Evolutionary conservation across 768 basidiomycete species (phyloP), one percentile per base, ranked within the genome.

Genomic region (Xanthoconium stramineum): DNA sequence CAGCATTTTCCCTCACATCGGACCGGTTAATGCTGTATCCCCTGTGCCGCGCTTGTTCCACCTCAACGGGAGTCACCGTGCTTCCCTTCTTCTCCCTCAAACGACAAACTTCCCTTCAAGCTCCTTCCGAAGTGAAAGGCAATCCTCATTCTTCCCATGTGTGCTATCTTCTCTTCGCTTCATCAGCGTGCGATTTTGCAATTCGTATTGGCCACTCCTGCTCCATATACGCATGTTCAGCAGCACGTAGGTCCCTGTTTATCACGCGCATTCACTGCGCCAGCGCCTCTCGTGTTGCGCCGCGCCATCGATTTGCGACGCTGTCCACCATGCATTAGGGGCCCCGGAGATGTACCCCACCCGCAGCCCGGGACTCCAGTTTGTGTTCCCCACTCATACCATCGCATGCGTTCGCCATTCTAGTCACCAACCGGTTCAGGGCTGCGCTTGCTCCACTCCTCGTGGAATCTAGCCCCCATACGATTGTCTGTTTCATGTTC

Each of bases 41-140:
- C 30, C 19, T 53, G 32, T 52, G 47, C 61, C 56, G 35, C 46
- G 19, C 44, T 58, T 37, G 19, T 49, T 20, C 53, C 58, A 39
- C 29, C 43, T 44, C 35, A 19, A 49, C 53, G 49, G 32, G 56
- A 57, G 56, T 63, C 58, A 47, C 53, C 45, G 37, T 49, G 39
- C 54, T 67, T 66, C 55, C 33, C 47, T 29, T 53, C 44, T 33
- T 47, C 48, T 47, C 46, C 48, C 51, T 46, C 40, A 43, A 55
- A 67, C 35, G 60, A 55, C 44, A 39, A 13, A 12, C 55, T 59
- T 57, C 52, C 57, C 43, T 24, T 10, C 55, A 59, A 55, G 65
- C 11, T 68, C 66, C 64, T 67, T 68, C 66, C 65, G 66, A 55
- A 52, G 46, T 47, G 52, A 58, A 53, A 39, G 51, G 46, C 49